A percentile compares a stretch with the other conserved stretches of the same genome.
Evolutionary conservation across 257 asterid species (phyloP).

Genomic region (Nicotiana undulata): DNA sequence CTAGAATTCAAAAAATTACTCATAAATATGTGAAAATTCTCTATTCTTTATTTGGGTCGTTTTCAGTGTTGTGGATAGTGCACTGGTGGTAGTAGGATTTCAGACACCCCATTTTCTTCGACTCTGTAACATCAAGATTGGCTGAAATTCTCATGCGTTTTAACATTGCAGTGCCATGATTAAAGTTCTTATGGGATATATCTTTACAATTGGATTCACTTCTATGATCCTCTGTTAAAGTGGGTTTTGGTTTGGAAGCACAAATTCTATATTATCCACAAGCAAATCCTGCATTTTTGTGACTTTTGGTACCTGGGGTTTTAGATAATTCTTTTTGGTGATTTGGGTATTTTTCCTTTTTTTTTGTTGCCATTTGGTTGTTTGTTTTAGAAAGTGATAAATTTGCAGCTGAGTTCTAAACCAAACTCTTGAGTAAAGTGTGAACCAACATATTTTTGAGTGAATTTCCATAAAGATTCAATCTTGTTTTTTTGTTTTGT

Average conservation of each 20-base stretch:
- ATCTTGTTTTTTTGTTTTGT: background rate
- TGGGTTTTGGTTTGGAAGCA: background rate
- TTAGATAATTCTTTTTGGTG: background rate
- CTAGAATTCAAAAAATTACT: too few relatives aligned
- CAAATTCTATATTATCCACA: background rate
- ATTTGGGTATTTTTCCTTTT: background rate
- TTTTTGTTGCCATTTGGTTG: background rate
- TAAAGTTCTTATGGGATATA: background rate
- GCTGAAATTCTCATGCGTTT: background rate
- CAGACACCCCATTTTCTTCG: background rate
- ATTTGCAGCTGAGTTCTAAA: background rate
- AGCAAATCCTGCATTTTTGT: background rate
- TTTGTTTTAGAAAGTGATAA: background rate
- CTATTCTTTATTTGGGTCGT: background rate
- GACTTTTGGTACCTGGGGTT: background rate
- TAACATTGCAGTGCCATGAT: background rate
- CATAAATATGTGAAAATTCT: background rate
- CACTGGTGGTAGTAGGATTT: constrained; percentile 3
- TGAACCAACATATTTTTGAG: background rate
- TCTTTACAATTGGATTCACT: background rate
- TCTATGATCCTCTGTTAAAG: background rate
- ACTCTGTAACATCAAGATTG: background rate
- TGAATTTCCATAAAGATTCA: background rate
- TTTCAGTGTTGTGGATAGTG: background rate
- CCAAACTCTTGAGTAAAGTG: background rate